Evolutionary conservation across 306 rosid genomes (phyloP).

Genomic region (Pachyrhizus erosus): DNA sequence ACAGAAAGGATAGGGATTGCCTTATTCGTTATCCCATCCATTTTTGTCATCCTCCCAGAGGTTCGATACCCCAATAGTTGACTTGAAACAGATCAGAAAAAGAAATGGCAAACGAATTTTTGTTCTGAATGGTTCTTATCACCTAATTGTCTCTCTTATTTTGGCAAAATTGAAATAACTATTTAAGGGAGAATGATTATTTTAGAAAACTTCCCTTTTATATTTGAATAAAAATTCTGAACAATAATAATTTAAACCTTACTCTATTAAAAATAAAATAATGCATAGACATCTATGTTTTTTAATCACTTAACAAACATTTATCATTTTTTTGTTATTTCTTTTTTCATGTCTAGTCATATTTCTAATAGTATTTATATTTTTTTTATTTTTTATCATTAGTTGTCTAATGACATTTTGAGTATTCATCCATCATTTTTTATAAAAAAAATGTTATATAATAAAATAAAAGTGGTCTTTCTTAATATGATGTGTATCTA

Average conservation of each 20-base stretch:
- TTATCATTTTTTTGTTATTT: no score
- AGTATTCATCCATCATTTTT: no score
- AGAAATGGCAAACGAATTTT: neutral
- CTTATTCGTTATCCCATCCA: conserved; percentile 8
- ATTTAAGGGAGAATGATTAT: neutral
- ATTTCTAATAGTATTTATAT: no score
- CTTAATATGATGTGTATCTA: neutral
- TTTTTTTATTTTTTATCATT: no score
- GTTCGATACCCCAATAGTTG: neutral
- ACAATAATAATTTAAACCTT: neutral
- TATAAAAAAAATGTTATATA: no score
- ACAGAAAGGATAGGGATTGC: neutral
- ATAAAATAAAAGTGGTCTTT: no score
- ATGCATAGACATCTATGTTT: no score
- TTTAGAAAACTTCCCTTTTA: neutral
- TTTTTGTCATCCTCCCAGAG: neutral
- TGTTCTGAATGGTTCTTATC: neutral
- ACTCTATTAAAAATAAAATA: no score
- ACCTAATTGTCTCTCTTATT: neutral
- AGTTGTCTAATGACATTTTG: no score
- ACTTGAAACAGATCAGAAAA: neutral
- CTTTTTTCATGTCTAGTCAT: no score
- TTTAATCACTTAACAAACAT: no score
- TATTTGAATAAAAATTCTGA: neutral
- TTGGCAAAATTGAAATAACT: neutral